Evolutionary conservation across 495 filamentous ascomycete species (phyloP), one percentile per base, ranked within the genome.

Genomic region (Hamigera avellanea): DNA sequence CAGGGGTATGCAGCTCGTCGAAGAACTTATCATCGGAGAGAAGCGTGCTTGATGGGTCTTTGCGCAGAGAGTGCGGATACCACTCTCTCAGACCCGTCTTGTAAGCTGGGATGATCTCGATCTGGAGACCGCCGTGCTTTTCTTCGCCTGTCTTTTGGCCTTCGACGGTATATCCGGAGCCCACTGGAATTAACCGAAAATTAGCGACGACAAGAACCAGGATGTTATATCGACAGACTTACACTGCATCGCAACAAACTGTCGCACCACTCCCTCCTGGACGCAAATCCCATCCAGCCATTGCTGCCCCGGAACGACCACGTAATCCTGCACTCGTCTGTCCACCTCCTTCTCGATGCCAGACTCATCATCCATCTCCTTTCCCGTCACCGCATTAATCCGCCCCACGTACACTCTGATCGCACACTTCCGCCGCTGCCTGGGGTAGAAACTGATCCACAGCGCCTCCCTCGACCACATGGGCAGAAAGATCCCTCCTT

Each of bases 221-320:
- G n/a, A n/a, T n/a, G n/a, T n/a, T n/a, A 58, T 47, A 64, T 59
- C 4, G 64, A 57, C 3, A 68, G 23, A 26, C 23, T 36, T 21
- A 31, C 6, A 14, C 15, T 40, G 45, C 48, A 42, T 42, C 4
- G 44, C 40, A 2, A 46, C 46, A 31, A 46, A 46, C 26, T 49
- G 46, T 29, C 48, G 49, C 13, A 59, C 51, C 3, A 12, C 10
- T 42, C 50, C 19, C 35, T 45, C 10, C 31, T 44, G 8, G 43
- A 15, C 37, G 7, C 48, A 57, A 15, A 70, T 55, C 9, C 70
- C 70, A 35, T 73, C 66, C 1, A 75, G 49, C 67, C 66, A 70
- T 6, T 17, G 42, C 43, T 72, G 69, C 0, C 32, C 17, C 1
- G 67, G 66, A 6, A 52, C 42, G 16, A 72, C 62, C 4, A 72